Evolutionary conservation across 2,329 filamentous ascomycete genomes (phyloP).

Genomic region (Penicillium sp.): DNA sequence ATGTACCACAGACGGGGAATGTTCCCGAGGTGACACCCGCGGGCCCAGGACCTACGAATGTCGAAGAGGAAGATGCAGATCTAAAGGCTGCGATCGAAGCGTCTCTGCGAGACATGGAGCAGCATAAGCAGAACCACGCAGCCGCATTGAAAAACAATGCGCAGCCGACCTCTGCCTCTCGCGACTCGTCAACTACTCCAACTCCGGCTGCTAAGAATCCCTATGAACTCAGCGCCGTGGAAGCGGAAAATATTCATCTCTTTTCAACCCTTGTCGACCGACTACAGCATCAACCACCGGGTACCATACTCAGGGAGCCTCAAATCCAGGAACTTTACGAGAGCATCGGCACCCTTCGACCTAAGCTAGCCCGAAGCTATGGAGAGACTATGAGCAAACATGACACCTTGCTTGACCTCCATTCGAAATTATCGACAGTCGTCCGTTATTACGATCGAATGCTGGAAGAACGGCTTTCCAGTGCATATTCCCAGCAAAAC

Average conservation of each 20-base stretch:
- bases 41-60: constrained; percentile 45
- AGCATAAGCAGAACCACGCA: constrained; percentile 91
- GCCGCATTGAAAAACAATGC: constrained; percentile 81
- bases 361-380: constrained; percentile 92
- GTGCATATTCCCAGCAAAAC: constrained; percentile 83
- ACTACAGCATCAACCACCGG: constrained; percentile 90
- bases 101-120: constrained; percentile 94
- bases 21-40: constrained; percentile 45
- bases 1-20: constrained; percentile 66
- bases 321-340: constrained; percentile 99
- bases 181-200: constrained; percentile 51
- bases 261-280: constrained; percentile 94
- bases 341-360: constrained; percentile 88
- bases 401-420: constrained; percentile 89
- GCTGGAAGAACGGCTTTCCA: constrained; percentile 93
- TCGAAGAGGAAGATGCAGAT: constrained; percentile 86
- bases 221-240: constrained; percentile 89
- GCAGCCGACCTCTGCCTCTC: constrained; percentile 55
- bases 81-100: constrained; percentile 94
- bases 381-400: constrained; percentile 99
- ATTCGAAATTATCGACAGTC: constrained; percentile 93
- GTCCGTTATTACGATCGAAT: constrained; percentile 98
- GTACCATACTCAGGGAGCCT: constrained; percentile 93
- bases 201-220: constrained; percentile 77
- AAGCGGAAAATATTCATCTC: constrained; percentile 96